A percentile compares a stretch with the other conserved stretches of the same genome.
Evolutionary conservation across 768 basidiomycete species (phyloP).

Genomic region (Boletus subparvulus): DNA sequence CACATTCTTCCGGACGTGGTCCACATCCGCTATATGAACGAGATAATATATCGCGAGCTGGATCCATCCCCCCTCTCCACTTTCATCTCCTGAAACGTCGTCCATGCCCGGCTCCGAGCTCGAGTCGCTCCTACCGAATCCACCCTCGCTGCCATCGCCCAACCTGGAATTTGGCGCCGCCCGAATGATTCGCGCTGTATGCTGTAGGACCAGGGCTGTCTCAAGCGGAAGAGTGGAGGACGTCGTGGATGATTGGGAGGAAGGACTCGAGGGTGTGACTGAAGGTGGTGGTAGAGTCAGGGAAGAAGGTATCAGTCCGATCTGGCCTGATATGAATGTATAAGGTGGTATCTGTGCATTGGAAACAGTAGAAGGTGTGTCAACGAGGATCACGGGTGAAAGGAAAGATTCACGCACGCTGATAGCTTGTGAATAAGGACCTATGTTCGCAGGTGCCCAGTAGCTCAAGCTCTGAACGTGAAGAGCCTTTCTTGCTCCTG

Average conservation of each 20-base stretch:
- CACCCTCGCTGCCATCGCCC: conserved; percentile 28
- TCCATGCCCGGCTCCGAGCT: conserved; percentile 24
- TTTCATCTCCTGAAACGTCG: conserved; percentile 32
- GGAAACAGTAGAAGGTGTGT: neutral
- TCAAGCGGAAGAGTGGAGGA: conserved; percentile 56
- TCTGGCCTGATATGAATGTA: conserved; percentile 93
- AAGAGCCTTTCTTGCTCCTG: conserved; percentile 57
- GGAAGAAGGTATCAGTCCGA: conserved; percentile 79
- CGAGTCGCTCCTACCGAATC: conserved; percentile 24
- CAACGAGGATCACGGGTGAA: neutral
- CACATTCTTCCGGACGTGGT: conserved; percentile 43
- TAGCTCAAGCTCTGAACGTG: conserved; percentile 97
- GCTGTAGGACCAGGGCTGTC: conserved; percentile 75
- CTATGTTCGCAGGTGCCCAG: conserved; percentile 99
- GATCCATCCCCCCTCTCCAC: conserved; percentile 42
- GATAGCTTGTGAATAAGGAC: conserved; percentile 95
- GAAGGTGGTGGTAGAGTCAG: conserved; percentile 63
- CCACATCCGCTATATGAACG: conserved; percentile 38
- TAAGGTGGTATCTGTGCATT: conserved; percentile 61
- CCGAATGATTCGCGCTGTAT: conserved; percentile 63
- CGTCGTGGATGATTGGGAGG: conserved; percentile 52
- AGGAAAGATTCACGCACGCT: conserved; percentile 47
- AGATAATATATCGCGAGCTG: conserved; percentile 78
- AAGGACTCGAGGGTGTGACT: conserved; percentile 14
- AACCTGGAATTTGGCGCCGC: conserved; percentile 52